Conservation (phyloP, 116 monocot species). For the Posidonia oceanica region DNA sequence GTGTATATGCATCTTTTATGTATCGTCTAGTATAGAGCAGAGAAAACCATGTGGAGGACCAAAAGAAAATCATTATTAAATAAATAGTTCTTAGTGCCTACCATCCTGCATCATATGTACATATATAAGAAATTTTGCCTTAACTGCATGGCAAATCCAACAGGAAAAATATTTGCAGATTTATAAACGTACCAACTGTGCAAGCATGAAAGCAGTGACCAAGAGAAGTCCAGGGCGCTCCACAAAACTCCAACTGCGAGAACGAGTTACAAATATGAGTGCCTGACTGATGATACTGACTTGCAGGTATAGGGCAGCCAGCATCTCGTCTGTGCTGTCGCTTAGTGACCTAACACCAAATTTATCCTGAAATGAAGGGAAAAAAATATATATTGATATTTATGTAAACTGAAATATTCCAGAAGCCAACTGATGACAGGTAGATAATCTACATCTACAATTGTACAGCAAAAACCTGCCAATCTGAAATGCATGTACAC, state of each 20-base stretch:
- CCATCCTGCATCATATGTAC: too few relatives aligned
- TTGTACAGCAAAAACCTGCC: too few relatives aligned
- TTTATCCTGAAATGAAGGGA: conserved; percentile 35
- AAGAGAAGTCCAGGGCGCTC: conserved; percentile 77
- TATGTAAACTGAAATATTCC: neutral
- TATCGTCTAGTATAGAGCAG: too few relatives aligned
- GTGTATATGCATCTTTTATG: too few relatives aligned
- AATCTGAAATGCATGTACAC: neutral
- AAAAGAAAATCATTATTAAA: too few relatives aligned
- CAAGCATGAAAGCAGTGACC: conserved; percentile 52
- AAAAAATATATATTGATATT: neutral
- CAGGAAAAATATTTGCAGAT: too few relatives aligned
- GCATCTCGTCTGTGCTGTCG: conserved; percentile 42
- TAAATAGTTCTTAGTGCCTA: too few relatives aligned
- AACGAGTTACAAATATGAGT: conserved; percentile 76
- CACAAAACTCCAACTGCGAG: conserved; percentile 74
- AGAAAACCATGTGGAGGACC: too few relatives aligned
- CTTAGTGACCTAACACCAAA: conserved; percentile 57
- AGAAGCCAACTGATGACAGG: neutral
- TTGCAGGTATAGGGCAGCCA: conserved; percentile 80
- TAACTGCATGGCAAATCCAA: too few relatives aligned
- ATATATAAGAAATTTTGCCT: too few relatives aligned
- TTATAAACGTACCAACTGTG: conserved; percentile 52
- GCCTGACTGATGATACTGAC: conserved; percentile 94
- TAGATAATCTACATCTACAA: neutral